Percentiles rank a stretch among this genome's conserved stretches.
phyloP scores from a whole-genome alignment of 305 asterid genomes.

The Petunia hybrid region DNA sequence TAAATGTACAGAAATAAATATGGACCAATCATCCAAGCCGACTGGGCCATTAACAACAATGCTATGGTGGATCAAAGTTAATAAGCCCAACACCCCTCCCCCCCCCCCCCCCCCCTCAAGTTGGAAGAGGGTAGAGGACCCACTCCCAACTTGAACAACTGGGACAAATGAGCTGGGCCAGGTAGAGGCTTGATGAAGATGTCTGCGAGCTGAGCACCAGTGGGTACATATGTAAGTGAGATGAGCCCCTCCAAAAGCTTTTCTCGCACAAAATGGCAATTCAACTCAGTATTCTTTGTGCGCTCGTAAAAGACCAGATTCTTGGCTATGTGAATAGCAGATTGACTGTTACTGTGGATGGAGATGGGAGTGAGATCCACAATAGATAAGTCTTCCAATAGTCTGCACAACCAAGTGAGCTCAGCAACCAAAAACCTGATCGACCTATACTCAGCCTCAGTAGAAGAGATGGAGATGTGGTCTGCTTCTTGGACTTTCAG shows the following conservation, averaged over 20 bases:
- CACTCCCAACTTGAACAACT: neutral
- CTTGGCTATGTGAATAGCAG: neutral
- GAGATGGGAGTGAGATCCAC: neutral
- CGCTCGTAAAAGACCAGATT: too few relatives aligned
- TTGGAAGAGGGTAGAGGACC: neutral
- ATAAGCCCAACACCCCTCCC: neutral
- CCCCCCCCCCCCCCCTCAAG: neutral
- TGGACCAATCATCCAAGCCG: too few relatives aligned
- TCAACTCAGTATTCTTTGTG: too few relatives aligned
- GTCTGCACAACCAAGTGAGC: neutral
- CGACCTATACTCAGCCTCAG: neutral
- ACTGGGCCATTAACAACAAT: too few relatives aligned
- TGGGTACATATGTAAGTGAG: too few relatives aligned
- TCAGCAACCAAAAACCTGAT: neutral
- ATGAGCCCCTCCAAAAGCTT: too few relatives aligned
- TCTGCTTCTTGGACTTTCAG: too few relatives aligned
- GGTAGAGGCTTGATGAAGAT: neutral
- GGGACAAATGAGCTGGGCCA: neutral
- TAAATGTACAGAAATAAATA: too few relatives aligned
- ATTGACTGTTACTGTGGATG: neutral
- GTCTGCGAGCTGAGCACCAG: neutral
- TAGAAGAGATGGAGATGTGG: neutral
- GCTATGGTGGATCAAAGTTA: too few relatives aligned
- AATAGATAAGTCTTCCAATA: neutral
- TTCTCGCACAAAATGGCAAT: too few relatives aligned